Conservation (phyloP, 75 land plant genomes). For the Cunninghamia lanceolata region DNA sequence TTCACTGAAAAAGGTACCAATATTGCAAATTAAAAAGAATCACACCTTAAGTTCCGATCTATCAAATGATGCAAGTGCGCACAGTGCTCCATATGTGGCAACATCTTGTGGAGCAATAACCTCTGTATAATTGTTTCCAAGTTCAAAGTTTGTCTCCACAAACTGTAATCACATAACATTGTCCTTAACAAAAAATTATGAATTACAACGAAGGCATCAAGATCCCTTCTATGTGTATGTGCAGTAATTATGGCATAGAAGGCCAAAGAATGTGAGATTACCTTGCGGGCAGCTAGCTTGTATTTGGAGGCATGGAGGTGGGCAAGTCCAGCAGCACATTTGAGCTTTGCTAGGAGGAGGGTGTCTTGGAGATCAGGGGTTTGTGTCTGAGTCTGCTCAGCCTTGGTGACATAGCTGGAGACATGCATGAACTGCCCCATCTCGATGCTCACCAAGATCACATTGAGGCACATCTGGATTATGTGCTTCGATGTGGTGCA, state of each 20-base stretch:
- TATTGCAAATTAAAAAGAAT: background rate
- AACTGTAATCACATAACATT: slow-evolving; percentile 47
- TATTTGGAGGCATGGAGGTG: slow-evolving; percentile 78
- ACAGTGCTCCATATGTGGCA: slow-evolving; percentile 97
- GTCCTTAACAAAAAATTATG: no score
- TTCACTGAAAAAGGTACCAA: background rate
- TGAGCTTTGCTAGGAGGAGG: slow-evolving; percentile 56
- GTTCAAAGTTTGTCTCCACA: slow-evolving; percentile 75
- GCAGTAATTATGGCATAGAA: no score
- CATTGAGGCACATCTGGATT: slow-evolving; percentile 88
- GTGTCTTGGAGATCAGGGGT: slow-evolving; percentile 73
- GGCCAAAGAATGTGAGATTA: slow-evolving; percentile 1
- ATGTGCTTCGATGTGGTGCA: slow-evolving; percentile 96
- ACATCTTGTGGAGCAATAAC: slow-evolving; percentile 97
- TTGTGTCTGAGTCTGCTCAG: slow-evolving; percentile 44
- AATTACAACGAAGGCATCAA: no score
- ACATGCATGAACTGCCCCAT: slow-evolving; percentile 97
- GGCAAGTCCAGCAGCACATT: slow-evolving; percentile 89
- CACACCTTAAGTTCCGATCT: slow-evolving; percentile 79
- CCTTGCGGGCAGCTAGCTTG: slow-evolving; percentile 97
- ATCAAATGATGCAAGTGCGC: slow-evolving; percentile 96
- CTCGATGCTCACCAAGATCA: slow-evolving; percentile 92
- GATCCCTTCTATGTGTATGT: no score
- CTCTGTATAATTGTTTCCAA: slow-evolving; percentile 75
- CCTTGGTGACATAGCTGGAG: slow-evolving; percentile 85